Conservation (phyloP, 2,329 filamentous ascomycete genomes). For the Talaromyces pinophilus region DNA sequence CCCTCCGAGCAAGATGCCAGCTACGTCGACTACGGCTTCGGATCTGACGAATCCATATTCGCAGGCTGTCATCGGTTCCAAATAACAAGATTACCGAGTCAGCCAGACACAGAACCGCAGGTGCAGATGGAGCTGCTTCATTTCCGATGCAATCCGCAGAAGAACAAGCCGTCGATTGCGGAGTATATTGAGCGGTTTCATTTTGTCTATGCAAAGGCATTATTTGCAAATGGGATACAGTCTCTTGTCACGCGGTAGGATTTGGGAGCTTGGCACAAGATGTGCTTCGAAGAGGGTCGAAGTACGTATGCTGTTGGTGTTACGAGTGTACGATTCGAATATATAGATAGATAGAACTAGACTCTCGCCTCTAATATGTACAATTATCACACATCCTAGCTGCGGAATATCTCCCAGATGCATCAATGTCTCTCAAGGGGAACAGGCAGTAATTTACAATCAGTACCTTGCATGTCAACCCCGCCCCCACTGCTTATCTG, state of each 20-base stretch:
- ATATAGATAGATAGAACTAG: background rate
- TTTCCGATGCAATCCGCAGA: constrained; percentile 27
- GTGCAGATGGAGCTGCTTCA: constrained; percentile 24
- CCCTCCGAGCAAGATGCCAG: constrained; percentile 16
- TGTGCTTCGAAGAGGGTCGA: background rate
- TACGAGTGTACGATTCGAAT: background rate
- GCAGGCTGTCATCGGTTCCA: constrained; percentile 26
- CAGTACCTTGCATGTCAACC: constrained; percentile 5
- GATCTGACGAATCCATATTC: constrained; percentile 24
- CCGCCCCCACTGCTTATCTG: background rate
- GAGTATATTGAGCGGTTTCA: constrained; percentile 22
- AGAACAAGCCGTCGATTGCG: constrained; percentile 20
- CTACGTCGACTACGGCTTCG: constrained; percentile 27
- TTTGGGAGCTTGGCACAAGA: background rate
- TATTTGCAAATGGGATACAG: constrained; percentile 24
- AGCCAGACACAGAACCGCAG: background rate
- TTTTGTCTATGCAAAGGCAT: constrained; percentile 22
- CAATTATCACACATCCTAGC: background rate
- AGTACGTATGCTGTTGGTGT: background rate
- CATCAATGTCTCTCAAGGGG: background rate
- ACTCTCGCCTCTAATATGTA: constrained; percentile 3
- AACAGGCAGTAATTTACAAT: background rate
- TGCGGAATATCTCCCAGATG: background rate
- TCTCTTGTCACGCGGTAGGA: constrained; percentile 1
- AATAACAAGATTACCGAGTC: constrained; percentile 19